Percentiles rank a stretch among this genome's conserved stretches.
These are phyloP conservation scores for Senna siamea DNA, from an alignment of 306 rosid species.

Conservation along the genomic window DNA sequence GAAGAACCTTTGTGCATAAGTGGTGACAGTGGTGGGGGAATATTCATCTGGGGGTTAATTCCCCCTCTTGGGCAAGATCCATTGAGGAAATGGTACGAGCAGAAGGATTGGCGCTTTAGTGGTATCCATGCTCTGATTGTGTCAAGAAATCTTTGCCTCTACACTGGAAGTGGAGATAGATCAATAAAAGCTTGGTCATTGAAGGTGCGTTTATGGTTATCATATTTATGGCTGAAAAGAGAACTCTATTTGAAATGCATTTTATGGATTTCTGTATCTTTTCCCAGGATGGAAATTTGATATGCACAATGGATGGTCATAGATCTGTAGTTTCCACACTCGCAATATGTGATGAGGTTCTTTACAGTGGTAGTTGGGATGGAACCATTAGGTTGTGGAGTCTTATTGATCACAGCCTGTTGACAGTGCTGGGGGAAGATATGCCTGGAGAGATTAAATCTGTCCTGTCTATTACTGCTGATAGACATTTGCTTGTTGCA, in stretches of 20 bases:
- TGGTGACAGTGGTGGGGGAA: slow-evolving; percentile 86
- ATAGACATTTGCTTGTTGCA: slow-evolving; percentile 71
- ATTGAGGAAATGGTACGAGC: slow-evolving; percentile 73
- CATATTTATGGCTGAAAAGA: slow-evolving; percentile 13
- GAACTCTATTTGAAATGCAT: slow-evolving; percentile 28
- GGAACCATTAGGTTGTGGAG: slow-evolving; percentile 93
- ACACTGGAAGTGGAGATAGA: slow-evolving; percentile 91
- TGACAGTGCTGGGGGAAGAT: slow-evolving; percentile 80
- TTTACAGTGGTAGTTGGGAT: slow-evolving; percentile 98
- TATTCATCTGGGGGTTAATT: slow-evolving; percentile 71
- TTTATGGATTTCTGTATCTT: slow-evolving; percentile 36
- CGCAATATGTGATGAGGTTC: slow-evolving; percentile 66
- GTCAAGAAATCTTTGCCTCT: slow-evolving; percentile 58
- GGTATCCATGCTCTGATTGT: slow-evolving; percentile 83
- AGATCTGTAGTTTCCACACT: slow-evolving; percentile 85
- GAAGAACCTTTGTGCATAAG: slow-evolving; percentile 83
- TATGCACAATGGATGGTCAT: slow-evolving; percentile 84
- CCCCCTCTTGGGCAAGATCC: slow-evolving; percentile 67
- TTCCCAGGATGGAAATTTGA: slow-evolving; percentile 70
- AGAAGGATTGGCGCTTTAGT: slow-evolving; percentile 94
- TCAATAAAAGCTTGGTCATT: slow-evolving; percentile 86
- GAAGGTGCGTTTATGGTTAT: slow-evolving; percentile 51
- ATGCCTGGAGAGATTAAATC: slow-evolving; percentile 56
- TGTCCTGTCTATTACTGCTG: slow-evolving; percentile 62
- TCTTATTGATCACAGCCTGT: slow-evolving; percentile 76